phyloP scores from a whole-genome alignment of 306 rosid genomes.

The Trifolium repens region DNA sequence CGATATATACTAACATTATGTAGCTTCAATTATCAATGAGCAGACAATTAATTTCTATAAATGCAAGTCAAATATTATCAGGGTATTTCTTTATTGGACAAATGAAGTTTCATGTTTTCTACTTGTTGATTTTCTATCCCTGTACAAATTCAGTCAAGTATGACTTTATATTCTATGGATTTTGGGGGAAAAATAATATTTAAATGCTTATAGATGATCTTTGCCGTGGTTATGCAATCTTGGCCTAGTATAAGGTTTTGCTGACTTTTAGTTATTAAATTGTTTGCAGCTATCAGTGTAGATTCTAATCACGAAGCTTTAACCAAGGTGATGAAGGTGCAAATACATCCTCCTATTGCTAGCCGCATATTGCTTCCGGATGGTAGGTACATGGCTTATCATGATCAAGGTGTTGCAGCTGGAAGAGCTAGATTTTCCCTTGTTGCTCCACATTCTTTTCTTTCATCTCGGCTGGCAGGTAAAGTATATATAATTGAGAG shows the following conservation, averaged over 20 bases:
- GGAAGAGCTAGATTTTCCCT: conserved; percentile 74
- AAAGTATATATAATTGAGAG: neutral
- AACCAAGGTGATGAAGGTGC: conserved; percentile 56
- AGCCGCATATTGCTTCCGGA: conserved; percentile 81
- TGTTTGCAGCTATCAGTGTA: conserved; percentile 63
- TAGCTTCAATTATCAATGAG: neutral
- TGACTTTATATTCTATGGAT: neutral
- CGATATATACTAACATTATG: neutral
- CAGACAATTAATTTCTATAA: neutral
- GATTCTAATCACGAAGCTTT: conserved; percentile 54
- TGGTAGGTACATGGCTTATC: conserved; percentile 86
- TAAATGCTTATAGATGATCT: conserved; percentile 4
- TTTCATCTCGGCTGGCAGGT: conserved; percentile 95
- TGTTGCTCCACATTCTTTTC: conserved; percentile 87
- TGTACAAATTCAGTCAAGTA: neutral
- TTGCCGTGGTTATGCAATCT: neutral
- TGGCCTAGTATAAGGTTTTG: neutral
- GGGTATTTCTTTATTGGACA: neutral
- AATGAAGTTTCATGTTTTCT: conserved; percentile 10
- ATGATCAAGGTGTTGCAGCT: conserved; percentile 75
- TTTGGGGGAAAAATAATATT: conserved; percentile 3
- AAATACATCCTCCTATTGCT: conserved; percentile 81
- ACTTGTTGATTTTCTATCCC: neutral
- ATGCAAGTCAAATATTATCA: conserved; percentile 17
- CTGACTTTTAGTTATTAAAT: conserved; percentile 16